Evolutionary conservation across 2,329 filamentous ascomycete species (phyloP).

Genomic region (Pseudogymnoascus sp.): DNA sequence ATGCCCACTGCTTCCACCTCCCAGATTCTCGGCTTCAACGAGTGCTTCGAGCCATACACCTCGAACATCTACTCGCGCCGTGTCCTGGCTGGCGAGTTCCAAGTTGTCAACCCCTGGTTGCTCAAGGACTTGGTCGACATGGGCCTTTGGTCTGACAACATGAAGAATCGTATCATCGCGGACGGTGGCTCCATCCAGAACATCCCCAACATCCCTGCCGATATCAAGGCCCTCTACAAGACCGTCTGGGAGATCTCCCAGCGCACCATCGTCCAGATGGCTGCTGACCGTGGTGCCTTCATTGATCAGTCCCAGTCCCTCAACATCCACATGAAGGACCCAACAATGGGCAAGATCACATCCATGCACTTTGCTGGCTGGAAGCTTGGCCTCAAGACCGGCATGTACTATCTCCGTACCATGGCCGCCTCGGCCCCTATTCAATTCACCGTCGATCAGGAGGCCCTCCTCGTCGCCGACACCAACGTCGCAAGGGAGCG

Average conservation of each 20-base stretch:
- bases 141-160: constrained; percentile 96
- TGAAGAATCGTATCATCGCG: constrained; percentile 99
- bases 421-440: constrained; percentile 95
- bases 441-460: constrained; percentile 98
- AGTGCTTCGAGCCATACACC: constrained; percentile 99
- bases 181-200: constrained; percentile 94
- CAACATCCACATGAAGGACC: constrained; percentile 99
- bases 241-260: constrained; percentile 99
- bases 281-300: constrained; percentile 94
- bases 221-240: constrained; percentile 97
- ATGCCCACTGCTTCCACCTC: constrained; percentile 98
- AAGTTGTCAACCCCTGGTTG: constrained; percentile 98
- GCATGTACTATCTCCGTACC: constrained; percentile 99
- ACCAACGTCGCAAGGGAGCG: constrained; percentile 62
- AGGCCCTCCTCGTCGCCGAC: constrained; percentile 81
- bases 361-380: constrained; percentile 99
- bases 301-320: constrained; percentile 98
- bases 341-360: constrained; percentile 99
- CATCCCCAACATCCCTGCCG: constrained; percentile 90
- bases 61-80: constrained; percentile 99
- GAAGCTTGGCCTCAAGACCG: constrained; percentile 98
- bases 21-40: constrained; percentile 97
- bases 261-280: constrained; percentile 92
- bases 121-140: constrained; percentile 97
- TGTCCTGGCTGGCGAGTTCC: constrained; percentile 96